These are phyloP conservation scores for Phaeolepiota aurea DNA, from an alignment of 768 basidiomycete species.

Conservation along the genomic window DNA sequence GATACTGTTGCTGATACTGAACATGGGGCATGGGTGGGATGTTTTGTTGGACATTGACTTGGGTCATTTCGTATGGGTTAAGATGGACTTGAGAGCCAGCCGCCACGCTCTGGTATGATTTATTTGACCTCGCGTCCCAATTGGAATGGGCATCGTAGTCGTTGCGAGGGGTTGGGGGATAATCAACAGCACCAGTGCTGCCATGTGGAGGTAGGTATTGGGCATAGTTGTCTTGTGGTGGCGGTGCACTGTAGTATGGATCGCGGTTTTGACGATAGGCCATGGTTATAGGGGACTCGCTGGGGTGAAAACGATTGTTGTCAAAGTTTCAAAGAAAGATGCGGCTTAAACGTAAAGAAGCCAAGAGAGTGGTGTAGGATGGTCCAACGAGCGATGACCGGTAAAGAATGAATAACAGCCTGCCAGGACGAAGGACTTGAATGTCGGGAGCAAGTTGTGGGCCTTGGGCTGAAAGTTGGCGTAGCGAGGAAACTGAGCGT, in stretches of 20 bases:
- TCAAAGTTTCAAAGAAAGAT: neutral
- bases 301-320: neutral
- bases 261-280: slow-evolving; percentile 47
- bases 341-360: neutral
- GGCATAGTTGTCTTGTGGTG: slow-evolving; percentile 13
- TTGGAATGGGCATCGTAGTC: slow-evolving; percentile 31
- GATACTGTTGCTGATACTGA: slow-evolving; percentile 44
- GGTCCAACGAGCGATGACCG: slow-evolving; percentile 6
- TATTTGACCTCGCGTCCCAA: slow-evolving; percentile 44
- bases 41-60: slow-evolving; percentile 22
- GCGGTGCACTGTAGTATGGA: slow-evolving; percentile 34
- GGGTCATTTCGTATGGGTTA: slow-evolving; percentile 55
- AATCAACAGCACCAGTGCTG: slow-evolving; percentile 22
- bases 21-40: slow-evolving; percentile 49
- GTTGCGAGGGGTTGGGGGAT: slow-evolving; percentile 28
- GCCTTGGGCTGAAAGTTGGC: neutral
- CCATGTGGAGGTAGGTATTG: slow-evolving; percentile 9
- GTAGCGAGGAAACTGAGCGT: neutral
- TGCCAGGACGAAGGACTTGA: slow-evolving; percentile 6
- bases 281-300: slow-evolving; percentile 25
- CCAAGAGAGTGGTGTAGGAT: neutral
- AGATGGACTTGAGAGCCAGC: slow-evolving; percentile 70
- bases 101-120: slow-evolving; percentile 58
- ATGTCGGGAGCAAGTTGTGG: neutral
- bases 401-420: slow-evolving; percentile 6